phyloP scores from a whole-genome alignment of 2,329 filamentous ascomycete genomes.

The Cercospora sojina region DNA sequence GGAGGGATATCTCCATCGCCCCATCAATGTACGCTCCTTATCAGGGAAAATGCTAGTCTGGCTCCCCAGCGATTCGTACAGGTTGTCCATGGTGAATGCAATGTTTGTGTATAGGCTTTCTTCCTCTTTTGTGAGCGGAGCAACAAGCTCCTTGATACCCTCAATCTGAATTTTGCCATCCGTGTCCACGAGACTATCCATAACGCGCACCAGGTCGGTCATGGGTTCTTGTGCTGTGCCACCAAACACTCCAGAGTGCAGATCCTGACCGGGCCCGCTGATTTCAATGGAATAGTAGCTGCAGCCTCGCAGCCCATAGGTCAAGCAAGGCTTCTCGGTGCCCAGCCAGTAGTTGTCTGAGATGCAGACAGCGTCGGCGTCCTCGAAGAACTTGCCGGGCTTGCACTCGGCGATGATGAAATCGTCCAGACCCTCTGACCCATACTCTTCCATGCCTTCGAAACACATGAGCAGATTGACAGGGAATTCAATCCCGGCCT shows the following conservation, averaged over 20 bases:
- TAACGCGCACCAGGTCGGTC: conserved; percentile 84
- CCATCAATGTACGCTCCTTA: conserved; percentile 93
- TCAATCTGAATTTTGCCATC: conserved; percentile 90
- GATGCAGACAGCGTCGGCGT: conserved; percentile 94
- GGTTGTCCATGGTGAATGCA: conserved; percentile 92
- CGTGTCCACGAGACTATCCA: conserved; percentile 82
- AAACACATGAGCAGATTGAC: conserved; percentile 99
- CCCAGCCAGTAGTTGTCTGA: conserved; percentile 99
- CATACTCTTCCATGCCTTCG: conserved; percentile 99
- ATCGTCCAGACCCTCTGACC: conserved; percentile 92
- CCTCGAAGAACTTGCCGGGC: conserved; percentile 77
- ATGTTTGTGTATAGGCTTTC: conserved; percentile 84
- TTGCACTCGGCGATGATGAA: conserved; percentile 89
- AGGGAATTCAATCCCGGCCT: conserved; percentile 88
- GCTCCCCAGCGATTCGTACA: conserved; percentile 88
- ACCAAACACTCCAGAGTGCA: conserved; percentile 96
- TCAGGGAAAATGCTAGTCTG: conserved; percentile 81
- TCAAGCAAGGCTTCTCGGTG: conserved; percentile 96
- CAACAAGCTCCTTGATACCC: conserved; percentile 92
- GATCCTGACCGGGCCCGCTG: conserved; percentile 84
- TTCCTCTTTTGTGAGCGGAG: conserved; percentile 82
- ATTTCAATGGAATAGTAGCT: conserved; percentile 96
- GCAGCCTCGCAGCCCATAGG: conserved; percentile 93
- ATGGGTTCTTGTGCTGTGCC: conserved; percentile 97
- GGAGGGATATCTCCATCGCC: conserved; percentile 90